Percentiles rank a stretch among this genome's conserved stretches.
Conservation (phyloP, 148 eudicot genomes). For the Persicaria tinctoria region DNA sequence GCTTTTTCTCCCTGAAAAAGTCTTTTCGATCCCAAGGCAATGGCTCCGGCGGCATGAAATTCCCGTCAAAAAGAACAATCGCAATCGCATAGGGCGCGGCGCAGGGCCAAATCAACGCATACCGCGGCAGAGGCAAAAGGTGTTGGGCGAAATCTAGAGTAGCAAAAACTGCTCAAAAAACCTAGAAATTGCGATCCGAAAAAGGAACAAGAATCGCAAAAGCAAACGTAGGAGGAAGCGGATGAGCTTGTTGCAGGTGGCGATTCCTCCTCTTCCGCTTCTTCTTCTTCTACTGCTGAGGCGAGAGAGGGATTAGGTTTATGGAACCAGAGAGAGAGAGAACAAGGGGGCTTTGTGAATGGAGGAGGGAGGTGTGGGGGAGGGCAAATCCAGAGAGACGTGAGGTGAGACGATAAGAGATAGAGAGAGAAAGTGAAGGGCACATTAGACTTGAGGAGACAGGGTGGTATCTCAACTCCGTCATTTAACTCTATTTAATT, state of each 20-base stretch:
- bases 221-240: neutral
- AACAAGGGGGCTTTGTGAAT: neutral
- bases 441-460: conserved; percentile 21
- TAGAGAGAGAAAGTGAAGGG: conserved; percentile 14
- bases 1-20: conserved; percentile 50
- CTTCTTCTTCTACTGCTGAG: neutral
- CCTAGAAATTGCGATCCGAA: neutral
- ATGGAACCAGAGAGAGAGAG: neutral
- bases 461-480: conserved; percentile 21
- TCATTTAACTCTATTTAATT: conserved; percentile 17
- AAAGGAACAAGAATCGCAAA: neutral
- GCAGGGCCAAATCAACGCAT: neutral
- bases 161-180: neutral
- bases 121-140: neutral
- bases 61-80: conserved; percentile 11
- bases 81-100: conserved; percentile 13
- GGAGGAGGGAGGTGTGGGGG: neutral
- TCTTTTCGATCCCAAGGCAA: conserved; percentile 81
- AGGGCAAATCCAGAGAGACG: conserved; percentile 5
- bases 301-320: neutral
- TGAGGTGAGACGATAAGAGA: conserved; percentile 8
- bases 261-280: neutral
- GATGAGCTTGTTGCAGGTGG: neutral
- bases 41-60: conserved; percentile 90
- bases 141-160: neutral